Conservation (phyloP, 2,329 filamentous ascomycete genomes). For the Trichoderma koningii region DNA sequence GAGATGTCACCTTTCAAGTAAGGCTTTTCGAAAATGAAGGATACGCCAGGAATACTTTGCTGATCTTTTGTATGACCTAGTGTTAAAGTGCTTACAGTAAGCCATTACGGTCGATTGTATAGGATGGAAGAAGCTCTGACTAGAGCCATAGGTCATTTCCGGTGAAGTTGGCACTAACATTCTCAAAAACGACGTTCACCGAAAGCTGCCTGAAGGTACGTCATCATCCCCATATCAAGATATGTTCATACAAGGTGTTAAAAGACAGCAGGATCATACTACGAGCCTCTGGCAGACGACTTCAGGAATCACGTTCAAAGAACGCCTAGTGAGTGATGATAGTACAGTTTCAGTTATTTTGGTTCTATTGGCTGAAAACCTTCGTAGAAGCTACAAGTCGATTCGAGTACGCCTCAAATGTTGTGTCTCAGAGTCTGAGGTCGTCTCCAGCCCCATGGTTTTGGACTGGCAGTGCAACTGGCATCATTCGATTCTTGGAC, state of each 20-base stretch:
- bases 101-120: not conserved
- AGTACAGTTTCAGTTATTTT: not conserved
- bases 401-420: conserved; percentile 22
- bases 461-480: conserved; percentile 15
- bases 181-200: conserved; percentile 22
- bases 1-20: conserved; percentile 34
- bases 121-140: not conserved
- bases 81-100: conserved; percentile 13
- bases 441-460: conserved; percentile 32
- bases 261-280: not conserved
- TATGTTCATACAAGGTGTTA: not conserved
- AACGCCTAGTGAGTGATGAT: not conserved
- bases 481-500: conserved; percentile 9
- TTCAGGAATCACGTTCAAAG: conserved; percentile 15
- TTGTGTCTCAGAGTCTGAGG: conserved; percentile 30
- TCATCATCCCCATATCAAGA: too few relatives aligned
- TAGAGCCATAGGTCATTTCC: conserved; percentile 23
- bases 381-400: conserved; percentile 7
- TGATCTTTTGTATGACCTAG: not conserved
- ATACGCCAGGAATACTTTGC: not conserved
- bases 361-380: not conserved
- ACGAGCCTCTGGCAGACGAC: not conserved
- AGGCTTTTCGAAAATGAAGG: not conserved
- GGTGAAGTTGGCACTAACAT: conserved; percentile 27
- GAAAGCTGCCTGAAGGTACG: conserved; percentile 5